Base-by-base conservation (phyloP, 2,329 filamentous ascomycete species). In the Penicillium carneum region DNA sequence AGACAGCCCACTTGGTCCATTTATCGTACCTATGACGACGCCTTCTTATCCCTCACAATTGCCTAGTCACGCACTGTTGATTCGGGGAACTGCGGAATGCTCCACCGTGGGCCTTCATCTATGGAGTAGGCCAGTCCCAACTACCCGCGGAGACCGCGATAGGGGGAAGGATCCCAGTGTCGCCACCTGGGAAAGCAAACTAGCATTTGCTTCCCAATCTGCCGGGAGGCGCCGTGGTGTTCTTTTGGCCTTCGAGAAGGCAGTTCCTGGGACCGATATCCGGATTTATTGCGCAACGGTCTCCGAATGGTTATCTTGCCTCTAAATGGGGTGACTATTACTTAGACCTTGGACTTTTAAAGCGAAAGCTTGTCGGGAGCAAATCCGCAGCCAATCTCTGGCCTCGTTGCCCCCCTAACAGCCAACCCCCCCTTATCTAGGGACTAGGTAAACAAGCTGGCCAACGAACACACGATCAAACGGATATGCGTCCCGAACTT, bases 221-320 rank as follows among this genome's bases (percentile, higher is more conserved):
- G 49, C 49, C 62, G 65, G 68, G 63, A 62, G 51, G 50, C 60
- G 62, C 59, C 59, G 56, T 57, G 59, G 20, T 50, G 48, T 67
- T 69, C 66, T 47, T 59, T 62, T 14, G 57, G 16, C 55, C 65
- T 70, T 70, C 68, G 57, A 66, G 68, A 70, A 70, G 66, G 64
- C 31, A 12, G 54, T 60, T 58, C 50, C 39, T 48, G 45, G 50
- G 4, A 29, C 20, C 43, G 23, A 61, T 34, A 42, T 56, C 33
- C 50, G 16, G 5, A 43, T 49, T n/a, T 36, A 29, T 47, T 20
- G 23, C 23, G 6, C 36, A 56, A 59, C 20, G 51, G 10, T 38
- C 20, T 23, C 41, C 18, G 29, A 55, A 54, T 47, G 34, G 14
- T 26, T 33, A 55, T 48, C 11, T 38, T 36, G 12, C n/a, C 36